Evolutionary conservation across 192 early-diverging fungal genomes (phyloP), one percentile per base, ranked within the genome.

Genomic region (Coemansia sp.): DNA sequence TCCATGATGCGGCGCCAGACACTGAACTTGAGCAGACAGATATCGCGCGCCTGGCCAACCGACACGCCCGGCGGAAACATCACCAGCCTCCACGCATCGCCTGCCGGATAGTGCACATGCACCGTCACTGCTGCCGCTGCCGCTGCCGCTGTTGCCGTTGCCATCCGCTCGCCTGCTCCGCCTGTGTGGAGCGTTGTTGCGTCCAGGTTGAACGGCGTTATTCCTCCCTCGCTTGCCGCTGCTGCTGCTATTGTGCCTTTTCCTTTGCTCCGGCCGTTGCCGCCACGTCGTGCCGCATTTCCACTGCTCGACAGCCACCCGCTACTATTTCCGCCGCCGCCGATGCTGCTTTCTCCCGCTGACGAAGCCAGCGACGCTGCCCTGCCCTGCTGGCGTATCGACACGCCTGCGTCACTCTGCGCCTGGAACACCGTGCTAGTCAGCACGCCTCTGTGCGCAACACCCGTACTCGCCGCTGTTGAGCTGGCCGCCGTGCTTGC

Each of bases 21-120:
- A 39, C 71, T 80, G 59, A 77, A 85, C 68, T 76, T 55, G 54
- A 85, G 63, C 75, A 85, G 77, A 61, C 78, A 85, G 10, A 85
- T 65, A 18, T 85, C 83, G 0, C 76, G 65, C 16, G 83, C 83
- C 67, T 85, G 83, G 8, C 69, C 71, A 1, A 81, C 79, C 37
- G 71, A 66, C 13, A 85, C 49, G 0, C 66, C 70, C 3, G 79
- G 78, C 39, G 83, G 83, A 68, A 85, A 81, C 39, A 55, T 32
- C 13, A 85, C 55, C 13, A 49, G 43, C 55, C 66, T 66, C 67
- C 78, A 78, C 6, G n/a, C 47, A 16, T 67, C 70, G 40, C 71
- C 72, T 52, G 56, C 61, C 4, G 70, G 73, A 49, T 85, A 78
- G 12, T 67, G 70, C 32, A 84, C 75, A n/a, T 72, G 49, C 41